phyloP scores from a whole-genome alignment of 106 monocot genomes.

The Dendrobium nobile region DNA sequence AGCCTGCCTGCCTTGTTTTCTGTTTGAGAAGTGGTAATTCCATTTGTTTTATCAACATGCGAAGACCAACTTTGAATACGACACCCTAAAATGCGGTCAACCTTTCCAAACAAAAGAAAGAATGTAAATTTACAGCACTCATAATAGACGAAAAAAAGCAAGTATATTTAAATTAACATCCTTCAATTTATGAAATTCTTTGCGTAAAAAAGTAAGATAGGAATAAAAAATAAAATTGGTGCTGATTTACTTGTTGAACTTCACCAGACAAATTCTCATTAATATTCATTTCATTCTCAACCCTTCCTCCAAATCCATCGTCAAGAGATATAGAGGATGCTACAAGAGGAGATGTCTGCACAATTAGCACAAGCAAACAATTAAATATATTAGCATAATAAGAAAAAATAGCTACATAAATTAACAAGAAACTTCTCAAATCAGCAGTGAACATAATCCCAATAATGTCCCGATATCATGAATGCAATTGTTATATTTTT shows the following conservation, averaged over 20 bases:
- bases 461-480: not conserved
- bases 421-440: slow-evolving; percentile 5
- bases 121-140: not conserved
- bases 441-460: not conserved
- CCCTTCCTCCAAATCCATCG: slow-evolving; percentile 29
- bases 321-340: slow-evolving; percentile 11
- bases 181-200: not conserved
- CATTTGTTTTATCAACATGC: slow-evolving; percentile 6
- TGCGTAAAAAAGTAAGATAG: not conserved
- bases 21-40: slow-evolving; percentile 7
- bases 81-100: slow-evolving; percentile 90
- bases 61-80: slow-evolving; percentile 29
- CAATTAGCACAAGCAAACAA: slow-evolving; percentile 8
- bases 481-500: not conserved
- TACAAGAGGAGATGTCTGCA: slow-evolving; percentile 24
- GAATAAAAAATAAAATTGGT: not conserved
- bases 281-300: slow-evolving; percentile 12
- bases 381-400: not conserved
- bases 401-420: slow-evolving; percentile 1
- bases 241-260: slow-evolving; percentile 43
- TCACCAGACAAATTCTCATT: slow-evolving; percentile 19
- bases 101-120: slow-evolving; percentile 32
- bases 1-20: not conserved
- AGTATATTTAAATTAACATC: not conserved
- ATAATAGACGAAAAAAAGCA: not conserved